These are phyloP conservation scores for Hansenula anomala DNA, from an alignment of 1,139 yeast species.

Conservation along the genomic window DNA sequence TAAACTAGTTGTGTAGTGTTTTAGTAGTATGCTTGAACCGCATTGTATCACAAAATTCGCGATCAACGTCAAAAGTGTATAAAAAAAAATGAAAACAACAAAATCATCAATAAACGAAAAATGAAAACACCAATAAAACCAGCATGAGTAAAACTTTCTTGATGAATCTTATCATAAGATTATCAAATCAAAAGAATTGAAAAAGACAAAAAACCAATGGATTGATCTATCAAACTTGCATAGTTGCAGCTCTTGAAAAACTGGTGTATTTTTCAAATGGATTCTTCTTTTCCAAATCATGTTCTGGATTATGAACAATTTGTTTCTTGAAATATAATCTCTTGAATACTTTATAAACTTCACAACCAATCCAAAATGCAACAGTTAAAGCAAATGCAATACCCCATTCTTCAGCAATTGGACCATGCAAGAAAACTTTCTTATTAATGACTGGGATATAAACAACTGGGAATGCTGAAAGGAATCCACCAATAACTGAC, in stretches of 20 bases:
- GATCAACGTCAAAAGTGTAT: too few species aligned
- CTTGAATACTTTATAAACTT: slow-evolving; percentile 64
- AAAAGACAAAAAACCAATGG: too few species aligned
- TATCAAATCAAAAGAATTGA: too few species aligned
- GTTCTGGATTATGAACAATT: slow-evolving; percentile 52
- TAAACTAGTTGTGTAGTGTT: too few species aligned
- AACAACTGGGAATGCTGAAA: slow-evolving; percentile 75
- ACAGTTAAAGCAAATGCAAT: slow-evolving; percentile 61
- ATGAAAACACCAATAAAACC: too few species aligned
- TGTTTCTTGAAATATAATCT: slow-evolving; percentile 46
- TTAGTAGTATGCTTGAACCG: too few species aligned
- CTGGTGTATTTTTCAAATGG: slow-evolving; percentile 62
- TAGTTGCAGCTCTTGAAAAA: slow-evolving; percentile 39
- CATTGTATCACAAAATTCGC: too few species aligned
- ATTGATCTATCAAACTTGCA: slow-evolving; percentile 8
- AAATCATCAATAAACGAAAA: too few species aligned
- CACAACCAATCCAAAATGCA: slow-evolving; percentile 57
- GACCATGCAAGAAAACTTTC: slow-evolving; percentile 69
- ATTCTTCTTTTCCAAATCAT: slow-evolving; percentile 55
- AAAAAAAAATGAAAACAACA: too few species aligned
- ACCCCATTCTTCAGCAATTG: slow-evolving; percentile 84
- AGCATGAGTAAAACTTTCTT: too few species aligned
- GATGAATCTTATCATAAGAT: too few species aligned
- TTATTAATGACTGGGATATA: slow-evolving; percentile 85
- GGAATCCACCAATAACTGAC: slow-evolving; percentile 72